Evolutionary conservation across 192 early-diverging fungal genomes (phyloP).

Genomic region (Allomyces arbusculus): DNA sequence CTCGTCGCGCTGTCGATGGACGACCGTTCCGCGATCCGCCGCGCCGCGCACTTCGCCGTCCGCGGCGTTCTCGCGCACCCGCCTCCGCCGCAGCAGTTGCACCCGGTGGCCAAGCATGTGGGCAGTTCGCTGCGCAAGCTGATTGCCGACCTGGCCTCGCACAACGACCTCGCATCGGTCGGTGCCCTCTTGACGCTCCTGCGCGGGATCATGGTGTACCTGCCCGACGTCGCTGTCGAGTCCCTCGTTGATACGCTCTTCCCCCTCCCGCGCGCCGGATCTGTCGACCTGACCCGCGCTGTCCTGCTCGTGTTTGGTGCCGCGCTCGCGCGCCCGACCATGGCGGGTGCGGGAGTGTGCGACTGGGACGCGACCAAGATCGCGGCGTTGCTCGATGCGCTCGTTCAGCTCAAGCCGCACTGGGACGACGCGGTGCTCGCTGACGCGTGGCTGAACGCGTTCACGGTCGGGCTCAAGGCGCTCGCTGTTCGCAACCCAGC

Average conservation of each 20-base stretch:
- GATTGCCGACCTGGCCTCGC: background rate
- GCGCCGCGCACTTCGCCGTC: conserved; percentile 69
- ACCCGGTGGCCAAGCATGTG: conserved; percentile 40
- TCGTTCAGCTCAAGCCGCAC: background rate
- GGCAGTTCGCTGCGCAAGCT: background rate
- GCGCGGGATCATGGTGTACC: background rate
- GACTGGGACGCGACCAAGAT: background rate
- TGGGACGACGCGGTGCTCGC: background rate
- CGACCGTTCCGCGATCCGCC: conserved; percentile 68
- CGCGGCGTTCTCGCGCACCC: conserved; percentile 42
- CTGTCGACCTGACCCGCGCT: background rate
- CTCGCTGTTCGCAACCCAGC: background rate
- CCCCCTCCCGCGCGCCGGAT: background rate
- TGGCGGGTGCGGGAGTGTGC: background rate
- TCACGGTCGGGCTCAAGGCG: background rate
- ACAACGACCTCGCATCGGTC: background rate
- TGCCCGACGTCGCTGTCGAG: background rate
- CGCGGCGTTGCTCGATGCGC: background rate
- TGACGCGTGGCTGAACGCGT: background rate
- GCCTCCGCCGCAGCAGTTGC: conserved; percentile 44
- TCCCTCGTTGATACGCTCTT: background rate
- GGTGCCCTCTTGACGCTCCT: background rate
- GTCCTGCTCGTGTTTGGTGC: background rate
- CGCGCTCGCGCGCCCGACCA: background rate
- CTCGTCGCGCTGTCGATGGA: conserved; percentile 63